phyloP scores from a whole-genome alignment of 169 alveolate species.

The Plasmodium reichenowi region DNA sequence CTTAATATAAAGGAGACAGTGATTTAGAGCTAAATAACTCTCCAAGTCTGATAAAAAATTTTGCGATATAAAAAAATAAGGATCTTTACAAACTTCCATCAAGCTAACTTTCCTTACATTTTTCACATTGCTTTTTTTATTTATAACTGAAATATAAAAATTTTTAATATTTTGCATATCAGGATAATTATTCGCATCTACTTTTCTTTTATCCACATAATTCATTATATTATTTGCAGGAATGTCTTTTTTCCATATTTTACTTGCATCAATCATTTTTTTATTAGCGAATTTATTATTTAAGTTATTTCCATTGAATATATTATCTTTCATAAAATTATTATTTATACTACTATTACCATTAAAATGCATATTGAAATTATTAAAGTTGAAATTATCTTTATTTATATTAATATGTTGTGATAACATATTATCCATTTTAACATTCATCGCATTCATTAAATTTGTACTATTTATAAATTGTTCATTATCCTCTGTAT shows the following conservation, averaged over 20 bases:
- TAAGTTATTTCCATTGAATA: background rate
- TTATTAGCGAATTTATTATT: background rate
- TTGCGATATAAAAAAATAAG: slow-evolving; percentile 45
- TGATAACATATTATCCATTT: too few species aligned
- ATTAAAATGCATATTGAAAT: background rate
- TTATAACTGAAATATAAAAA: slow-evolving; percentile 33
- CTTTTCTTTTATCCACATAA: background rate
- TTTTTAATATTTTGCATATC: slow-evolving; percentile 25
- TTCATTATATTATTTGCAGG: background rate
- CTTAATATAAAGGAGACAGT: slow-evolving; percentile 65
- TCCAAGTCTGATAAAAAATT: slow-evolving; percentile 40
- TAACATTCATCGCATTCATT: slow-evolving; percentile 1
- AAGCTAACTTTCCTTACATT: slow-evolving; percentile 51
- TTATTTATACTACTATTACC: background rate
- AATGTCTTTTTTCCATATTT: background rate
- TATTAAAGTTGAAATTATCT: background rate
- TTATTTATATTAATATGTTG: background rate
- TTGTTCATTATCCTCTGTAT: slow-evolving; percentile 21
- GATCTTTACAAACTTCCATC: slow-evolving; percentile 28
- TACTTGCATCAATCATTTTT: background rate
- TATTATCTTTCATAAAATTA: slow-evolving; percentile 1
- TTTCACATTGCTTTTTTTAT: slow-evolving; percentile 55
- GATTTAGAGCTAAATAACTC: slow-evolving; percentile 59
- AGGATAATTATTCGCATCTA: background rate
- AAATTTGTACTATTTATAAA: slow-evolving; percentile 10